phyloP scores from a whole-genome alignment of 495 filamentous ascomycete genomes.

The Amniculicola lignicola region DNA sequence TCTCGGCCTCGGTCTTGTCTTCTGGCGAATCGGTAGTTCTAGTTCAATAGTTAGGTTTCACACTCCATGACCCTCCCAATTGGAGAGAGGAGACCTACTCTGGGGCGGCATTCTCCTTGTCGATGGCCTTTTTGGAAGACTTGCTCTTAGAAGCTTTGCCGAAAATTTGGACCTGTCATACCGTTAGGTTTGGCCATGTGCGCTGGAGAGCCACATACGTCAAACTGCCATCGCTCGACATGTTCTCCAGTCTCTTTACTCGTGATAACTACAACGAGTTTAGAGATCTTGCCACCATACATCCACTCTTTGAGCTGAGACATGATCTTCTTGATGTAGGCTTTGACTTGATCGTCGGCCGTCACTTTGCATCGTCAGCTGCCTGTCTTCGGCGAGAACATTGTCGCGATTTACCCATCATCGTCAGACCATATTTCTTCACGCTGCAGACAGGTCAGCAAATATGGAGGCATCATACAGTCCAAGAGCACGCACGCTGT shows the following conservation, averaged over 20 bases:
- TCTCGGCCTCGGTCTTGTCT: slow-evolving; percentile 88
- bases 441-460: slow-evolving; percentile 50
- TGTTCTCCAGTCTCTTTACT: slow-evolving; percentile 95
- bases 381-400: background rate
- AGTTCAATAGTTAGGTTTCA: background rate
- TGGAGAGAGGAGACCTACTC: slow-evolving; percentile 44
- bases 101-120: slow-evolving; percentile 62
- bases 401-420: slow-evolving; percentile 65
- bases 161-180: slow-evolving; percentile 65
- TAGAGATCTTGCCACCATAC: slow-evolving; percentile 90
- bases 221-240: slow-evolving; percentile 97
- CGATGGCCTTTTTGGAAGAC: slow-evolving; percentile 49
- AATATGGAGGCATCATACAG: background rate
- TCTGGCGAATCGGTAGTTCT: slow-evolving; percentile 38
- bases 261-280: slow-evolving; percentile 93
- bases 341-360: slow-evolving; percentile 94
- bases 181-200: no score
- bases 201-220: no score
- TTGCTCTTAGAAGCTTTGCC: slow-evolving; percentile 54
- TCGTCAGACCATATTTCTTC: slow-evolving; percentile 99
- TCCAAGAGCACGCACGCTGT: slow-evolving; percentile 66
- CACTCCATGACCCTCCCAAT: background rate
- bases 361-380: slow-evolving; percentile 57
- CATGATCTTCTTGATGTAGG: slow-evolving; percentile 99
- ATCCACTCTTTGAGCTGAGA: slow-evolving; percentile 95